Base-by-base conservation (phyloP, 805 yeast genomes). In the Starmerella apis region DNA sequence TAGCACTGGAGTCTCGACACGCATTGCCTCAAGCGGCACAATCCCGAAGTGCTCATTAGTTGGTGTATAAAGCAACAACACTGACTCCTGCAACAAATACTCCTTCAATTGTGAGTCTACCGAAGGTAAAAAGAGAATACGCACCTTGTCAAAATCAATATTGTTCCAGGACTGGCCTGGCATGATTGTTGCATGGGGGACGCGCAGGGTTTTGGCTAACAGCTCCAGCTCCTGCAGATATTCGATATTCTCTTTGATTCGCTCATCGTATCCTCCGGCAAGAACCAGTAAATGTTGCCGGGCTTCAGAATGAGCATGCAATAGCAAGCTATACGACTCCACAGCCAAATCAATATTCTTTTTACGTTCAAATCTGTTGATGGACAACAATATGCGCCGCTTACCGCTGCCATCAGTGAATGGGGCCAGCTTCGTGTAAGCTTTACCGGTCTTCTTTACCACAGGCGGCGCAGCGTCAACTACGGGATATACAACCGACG, bases 1-100 rank as follows among this genome's bases (percentile, higher is more conserved):
- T 46, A 92, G 68, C 0, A 88, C 96, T 0, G 95, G 86, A 0
- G 81, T 81, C 25, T 84, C 82, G 50, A 77, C 72, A 43, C 81
- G 73, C 96, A 92, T 88, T 11, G 95, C 88, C 64, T 92, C 98
- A 14, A 92, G 72, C 1, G 99, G 99, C 9, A 92, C 99, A 56
- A 92, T 92, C 13, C 99, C 99, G 63, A 92, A 92, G 68, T 92
- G 99, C 65, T 92, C 98, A 59, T 75, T 76, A 0, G 83, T 73
- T 2, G 99, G 98, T 0, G 99, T 92, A 63, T 92, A 92, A 41
- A 88, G 67, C 20, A 92, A 71, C 49, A 83, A 58, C 43, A 74
- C 73, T 2, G 88, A 72, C 9, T 70, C 65, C 33, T 73, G 63
- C 30, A 92, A 68, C 24, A 92, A 71, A 2, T 74, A 68, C 62